A percentile compares a stretch with the other conserved stretches of the same genome.
Evolutionary conservation across 2,329 filamentous ascomycete genomes (phyloP).

Genomic region (Colletotrichum sojae): DNA sequence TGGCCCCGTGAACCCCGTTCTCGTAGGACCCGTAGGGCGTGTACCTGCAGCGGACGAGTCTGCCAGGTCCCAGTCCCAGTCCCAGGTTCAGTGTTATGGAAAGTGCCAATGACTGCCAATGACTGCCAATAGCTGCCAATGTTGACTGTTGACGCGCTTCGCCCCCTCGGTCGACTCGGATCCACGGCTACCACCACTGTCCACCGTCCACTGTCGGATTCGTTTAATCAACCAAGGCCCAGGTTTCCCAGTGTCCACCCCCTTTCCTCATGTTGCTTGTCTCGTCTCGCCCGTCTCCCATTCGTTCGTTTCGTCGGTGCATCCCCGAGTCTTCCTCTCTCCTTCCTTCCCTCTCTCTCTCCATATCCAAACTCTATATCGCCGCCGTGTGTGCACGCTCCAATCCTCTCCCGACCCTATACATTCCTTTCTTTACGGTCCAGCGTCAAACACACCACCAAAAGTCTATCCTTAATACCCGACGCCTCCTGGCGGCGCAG

Average conservation of each 20-base stretch:
- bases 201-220: neutral
- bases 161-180: conserved; percentile 12
- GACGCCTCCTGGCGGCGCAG: conserved; percentile 32
- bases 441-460: neutral
- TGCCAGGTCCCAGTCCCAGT: too few relatives aligned
- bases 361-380: conserved; percentile 36
- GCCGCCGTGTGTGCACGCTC: conserved; percentile 22
- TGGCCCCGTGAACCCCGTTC: neutral
- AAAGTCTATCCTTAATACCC: conserved; percentile 26
- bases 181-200: conserved; percentile 12
- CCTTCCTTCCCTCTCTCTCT: conserved; percentile 9
- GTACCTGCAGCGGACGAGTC: neutral
- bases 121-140: neutral
- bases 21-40: neutral
- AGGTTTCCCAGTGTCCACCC: conserved; percentile 26
- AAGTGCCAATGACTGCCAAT: neutral
- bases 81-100: too few relatives aligned
- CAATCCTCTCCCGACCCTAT: conserved; percentile 28
- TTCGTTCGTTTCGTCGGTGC: conserved; percentile 28
- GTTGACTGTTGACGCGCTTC: conserved; percentile 21
- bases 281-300: conserved; percentile 24
- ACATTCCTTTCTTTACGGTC: conserved; percentile 33
- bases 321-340: conserved; percentile 19
- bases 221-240: conserved; percentile 30
- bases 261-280: conserved; percentile 18